Evolutionary conservation across 768 basidiomycete genomes (phyloP), one percentile per base, ranked within the genome.

Genomic region (Russula vinacea): DNA sequence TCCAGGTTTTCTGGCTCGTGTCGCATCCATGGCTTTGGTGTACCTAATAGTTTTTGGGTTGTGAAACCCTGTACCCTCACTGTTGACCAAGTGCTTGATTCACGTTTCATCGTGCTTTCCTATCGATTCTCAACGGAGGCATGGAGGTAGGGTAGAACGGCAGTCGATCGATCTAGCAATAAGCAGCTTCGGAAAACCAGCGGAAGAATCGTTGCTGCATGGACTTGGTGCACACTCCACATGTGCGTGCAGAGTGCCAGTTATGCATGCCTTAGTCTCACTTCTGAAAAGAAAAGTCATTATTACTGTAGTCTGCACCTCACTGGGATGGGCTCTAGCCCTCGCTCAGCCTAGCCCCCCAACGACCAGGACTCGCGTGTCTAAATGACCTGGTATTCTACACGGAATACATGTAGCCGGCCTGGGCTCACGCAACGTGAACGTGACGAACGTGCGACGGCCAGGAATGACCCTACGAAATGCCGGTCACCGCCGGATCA

Each of bases 391-490:
- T 37, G 33, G 29, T n/a, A 40, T 50, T 62, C 37, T 17, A 56
- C 29, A 39, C 29, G 26, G 61, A 56, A 56, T 5, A 29, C 13
- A 42, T 26, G 2, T 26, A 56, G 22, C 32, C 24, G 19, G 10
- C 42, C 24, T 7, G n/a, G 2, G 7, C 17, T 29, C 22, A 19
- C 40, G n/a, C n/a, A n/a, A n/a, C n/a, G n/a, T n/a, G n/a, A n/a
- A n/a, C n/a, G n/a, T n/a, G n/a, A n/a, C n/a, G n/a, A 62, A 62
- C 50, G 56, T 62, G 56, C 13, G 49, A 45, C 39, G 16, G 49
- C 37, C 45, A 45, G 3, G 26, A 29, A 35, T 42, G 10, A 35
- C 29, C 17, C n/a, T 39, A 22, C n/a, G 22, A 39, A 42, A 29
- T 54, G 45, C 14, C 22, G 24, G 24, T 14, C 5, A 26, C n/a